Evolutionary conservation across 306 rosid species (phyloP).

Genomic region (Fagus sylvatica): DNA sequence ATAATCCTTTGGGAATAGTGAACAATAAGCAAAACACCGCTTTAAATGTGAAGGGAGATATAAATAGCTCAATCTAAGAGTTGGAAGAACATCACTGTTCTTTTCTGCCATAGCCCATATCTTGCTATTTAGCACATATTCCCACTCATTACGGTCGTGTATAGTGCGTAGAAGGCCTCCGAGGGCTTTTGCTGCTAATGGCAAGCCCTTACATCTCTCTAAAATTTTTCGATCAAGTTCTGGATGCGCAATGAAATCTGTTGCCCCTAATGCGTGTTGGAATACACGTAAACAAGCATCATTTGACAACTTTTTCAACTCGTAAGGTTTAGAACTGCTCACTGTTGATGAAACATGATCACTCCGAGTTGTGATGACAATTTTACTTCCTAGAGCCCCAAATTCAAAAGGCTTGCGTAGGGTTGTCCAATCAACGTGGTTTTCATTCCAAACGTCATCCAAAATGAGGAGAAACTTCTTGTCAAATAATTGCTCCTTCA

Average conservation of each 20-base stretch:
- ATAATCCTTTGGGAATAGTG: background rate
- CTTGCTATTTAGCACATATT: background rate
- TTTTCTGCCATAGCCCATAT: background rate
- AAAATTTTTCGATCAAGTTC: background rate
- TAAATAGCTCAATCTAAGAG: background rate
- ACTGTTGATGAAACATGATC: background rate
- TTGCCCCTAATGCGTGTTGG: slow-evolving; percentile 8
- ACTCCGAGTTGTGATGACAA: slow-evolving; percentile 6
- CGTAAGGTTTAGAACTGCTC: background rate
- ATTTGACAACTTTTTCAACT: background rate
- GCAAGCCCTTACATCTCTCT: background rate
- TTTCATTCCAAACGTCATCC: background rate
- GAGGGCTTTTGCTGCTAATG: background rate
- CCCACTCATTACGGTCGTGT: background rate
- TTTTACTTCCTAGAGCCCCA: slow-evolving; percentile 4
- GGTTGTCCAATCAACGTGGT: background rate
- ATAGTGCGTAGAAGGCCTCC: background rate
- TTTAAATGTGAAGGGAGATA: background rate
- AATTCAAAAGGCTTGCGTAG: background rate
- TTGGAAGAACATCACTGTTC: background rate
- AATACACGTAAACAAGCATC: slow-evolving; percentile 1
- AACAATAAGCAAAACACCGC: slow-evolving; percentile 13
- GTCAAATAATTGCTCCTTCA: background rate
- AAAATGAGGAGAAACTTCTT: background rate
- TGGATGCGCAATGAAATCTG: background rate